Evolutionary conservation across 148 eudicot species (phyloP), one percentile per base, ranked within the genome.

Genomic region (Vaccinium myrtillus): DNA sequence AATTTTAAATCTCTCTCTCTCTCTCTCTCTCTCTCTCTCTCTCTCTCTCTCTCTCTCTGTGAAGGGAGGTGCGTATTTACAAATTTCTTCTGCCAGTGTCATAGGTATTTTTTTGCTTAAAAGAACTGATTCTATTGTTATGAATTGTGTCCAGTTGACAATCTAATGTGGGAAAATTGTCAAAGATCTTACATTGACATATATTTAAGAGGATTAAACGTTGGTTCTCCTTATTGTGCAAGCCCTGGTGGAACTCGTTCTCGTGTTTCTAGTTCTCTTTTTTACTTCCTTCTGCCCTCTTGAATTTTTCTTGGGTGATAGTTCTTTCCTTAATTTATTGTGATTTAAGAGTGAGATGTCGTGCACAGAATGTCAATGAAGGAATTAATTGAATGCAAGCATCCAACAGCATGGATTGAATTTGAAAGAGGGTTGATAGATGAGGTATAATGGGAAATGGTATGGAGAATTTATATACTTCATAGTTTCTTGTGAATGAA

Each of bases 391-490:
- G 93, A 94, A 53, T 87, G 92, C 92, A 94, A 96, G 91, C 95
- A 96, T 91, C 99, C 99, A 81, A 91, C 98, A 79, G 91, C 97
- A 4, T 96, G 99, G 99, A 86, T 86, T 84, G 98, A 96, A 85
- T 96, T 96, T 89, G 99, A 96, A 84, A 89, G 87, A 89, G 99
- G 98, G 80, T 87, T 90, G 86, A 94, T 95, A 78, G 43, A 90
- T 79, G 98, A 95, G 98, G 98, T 95, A 91, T 77, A 84, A 80
- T 53, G 78, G 32, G 54, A 69, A 83, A 55, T 49, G 85, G 32
- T 49, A 23, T 77, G 82, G 77, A 15, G 32, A 48, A 51, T 50
- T 16, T 67, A 14, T n/a, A 61, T 76, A 7, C 30, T 83, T 49
- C 10, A 13, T 58, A 36, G 25, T 54, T 71, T 80, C 6, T n/a